phyloP scores from a whole-genome alignment of 176 grass and related monocot species.

The Oryza nivara region DNA sequence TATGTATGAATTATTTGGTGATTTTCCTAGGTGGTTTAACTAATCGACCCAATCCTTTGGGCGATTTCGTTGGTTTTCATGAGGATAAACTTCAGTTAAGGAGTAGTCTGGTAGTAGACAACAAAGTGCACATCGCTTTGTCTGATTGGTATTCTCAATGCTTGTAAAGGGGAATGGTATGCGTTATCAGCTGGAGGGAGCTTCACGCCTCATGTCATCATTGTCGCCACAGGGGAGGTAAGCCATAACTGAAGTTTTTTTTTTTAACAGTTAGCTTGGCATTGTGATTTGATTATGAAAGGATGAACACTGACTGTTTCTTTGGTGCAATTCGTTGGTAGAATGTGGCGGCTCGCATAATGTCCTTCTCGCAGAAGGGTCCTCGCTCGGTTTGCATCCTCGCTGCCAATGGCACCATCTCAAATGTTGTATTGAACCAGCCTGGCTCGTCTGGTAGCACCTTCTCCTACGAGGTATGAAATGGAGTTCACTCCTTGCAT shows the following conservation, averaged over 20 bases:
- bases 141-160: constrained; percentile 6
- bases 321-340: constrained; percentile 30
- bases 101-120: background rate
- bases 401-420: constrained; percentile 72
- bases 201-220: constrained; percentile 93
- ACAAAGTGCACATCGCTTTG: constrained; percentile 7
- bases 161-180: constrained; percentile 86
- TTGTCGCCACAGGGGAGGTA: constrained; percentile 83
- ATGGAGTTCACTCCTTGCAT: background rate
- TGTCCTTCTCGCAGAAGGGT: constrained; percentile 96
- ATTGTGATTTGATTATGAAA: constrained; percentile 16
- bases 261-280: constrained; percentile 5
- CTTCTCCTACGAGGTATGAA: constrained; percentile 68
- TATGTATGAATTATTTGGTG: background rate
- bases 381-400: constrained; percentile 80
- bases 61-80: constrained; percentile 5
- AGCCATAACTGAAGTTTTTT: background rate
- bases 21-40: constrained; percentile 25
- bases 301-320: constrained; percentile 2
- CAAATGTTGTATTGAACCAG: constrained; percentile 68
- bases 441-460: constrained; percentile 66
- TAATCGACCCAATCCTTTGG: constrained; percentile 23
- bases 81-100: background rate
- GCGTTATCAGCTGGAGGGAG: constrained; percentile 88
- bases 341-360: constrained; percentile 82